Conservation (phyloP, 768 basidiomycete genomes). For the Termitomyces sp. region DNA sequence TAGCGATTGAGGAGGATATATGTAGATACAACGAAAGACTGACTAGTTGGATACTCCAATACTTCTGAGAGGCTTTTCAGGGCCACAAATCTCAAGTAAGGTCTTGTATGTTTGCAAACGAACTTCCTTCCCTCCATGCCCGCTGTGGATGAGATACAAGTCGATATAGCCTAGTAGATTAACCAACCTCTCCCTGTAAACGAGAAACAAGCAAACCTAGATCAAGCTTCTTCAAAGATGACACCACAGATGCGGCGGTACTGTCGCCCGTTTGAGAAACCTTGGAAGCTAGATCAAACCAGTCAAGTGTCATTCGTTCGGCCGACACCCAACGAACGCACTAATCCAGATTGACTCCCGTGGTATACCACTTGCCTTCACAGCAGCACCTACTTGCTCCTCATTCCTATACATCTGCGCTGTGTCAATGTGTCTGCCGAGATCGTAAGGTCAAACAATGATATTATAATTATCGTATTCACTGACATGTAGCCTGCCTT, state of each 20-base stretch:
- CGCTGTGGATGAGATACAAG: slow-evolving; percentile 75
- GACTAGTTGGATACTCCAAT: slow-evolving; percentile 84
- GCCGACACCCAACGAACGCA: slow-evolving; percentile 18
- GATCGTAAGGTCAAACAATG: not conserved
- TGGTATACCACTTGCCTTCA: slow-evolving; percentile 49
- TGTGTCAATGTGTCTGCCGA: slow-evolving; percentile 61
- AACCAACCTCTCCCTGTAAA: not conserved
- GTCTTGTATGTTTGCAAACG: slow-evolving; percentile 69
- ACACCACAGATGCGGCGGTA: slow-evolving; percentile 2
- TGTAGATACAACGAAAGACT: slow-evolving; percentile 17
- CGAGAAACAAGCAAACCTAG: slow-evolving; percentile 38
- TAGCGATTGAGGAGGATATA: not conserved
- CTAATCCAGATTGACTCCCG: slow-evolving; percentile 69
- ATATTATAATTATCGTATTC: not conserved
- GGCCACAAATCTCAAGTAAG: slow-evolving; percentile 49
- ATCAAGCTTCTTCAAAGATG: slow-evolving; percentile 48
- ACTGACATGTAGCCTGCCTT: slow-evolving; percentile 53
- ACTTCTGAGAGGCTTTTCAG: slow-evolving; percentile 53
- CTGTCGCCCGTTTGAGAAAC: slow-evolving; percentile 37
- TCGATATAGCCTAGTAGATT: slow-evolving; percentile 37
- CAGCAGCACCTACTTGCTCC: slow-evolving; percentile 52
- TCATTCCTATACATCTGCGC: slow-evolving; percentile 69
- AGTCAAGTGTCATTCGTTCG: not conserved
- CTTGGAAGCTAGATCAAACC: slow-evolving; percentile 36
- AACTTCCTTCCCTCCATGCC: slow-evolving; percentile 51